phyloP scores from a whole-genome alignment of 169 alveolate genomes.

The Plasmodium inui region DNA sequence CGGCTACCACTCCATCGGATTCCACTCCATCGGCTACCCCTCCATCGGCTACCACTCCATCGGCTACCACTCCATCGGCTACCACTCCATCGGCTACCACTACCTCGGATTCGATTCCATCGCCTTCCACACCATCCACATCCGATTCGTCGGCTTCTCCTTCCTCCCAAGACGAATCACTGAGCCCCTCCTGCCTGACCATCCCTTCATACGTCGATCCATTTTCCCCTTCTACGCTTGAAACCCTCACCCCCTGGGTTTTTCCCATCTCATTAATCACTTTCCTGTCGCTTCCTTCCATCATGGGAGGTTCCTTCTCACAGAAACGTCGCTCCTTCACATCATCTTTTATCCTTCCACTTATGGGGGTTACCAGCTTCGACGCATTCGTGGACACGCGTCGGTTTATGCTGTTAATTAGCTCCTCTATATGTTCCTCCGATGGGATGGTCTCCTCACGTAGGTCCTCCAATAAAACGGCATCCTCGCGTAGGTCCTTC shows the following conservation, averaged over 20 bases:
- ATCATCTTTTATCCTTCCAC: not conserved
- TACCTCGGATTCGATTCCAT: no score
- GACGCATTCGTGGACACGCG: not conserved
- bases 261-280: not conserved
- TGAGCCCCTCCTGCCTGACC: not conserved
- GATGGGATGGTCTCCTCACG: not conserved
- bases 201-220: not conserved
- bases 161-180: not conserved
- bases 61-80: no score
- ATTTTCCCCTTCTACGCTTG: not conserved
- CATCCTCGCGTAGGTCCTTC: not conserved
- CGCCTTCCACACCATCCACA: no score
- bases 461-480: not conserved
- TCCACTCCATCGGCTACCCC: no score
- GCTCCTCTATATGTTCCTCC: conserved; percentile 3
- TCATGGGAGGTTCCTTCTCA: not conserved
- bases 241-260: not conserved
- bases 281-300: not conserved
- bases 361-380: not conserved
- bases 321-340: not conserved
- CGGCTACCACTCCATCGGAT: no score
- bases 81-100: no score
- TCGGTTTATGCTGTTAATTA: not conserved
- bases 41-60: no score
- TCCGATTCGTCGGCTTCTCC: not conserved